Conservation (phyloP, 2,329 filamentous ascomycete genomes). For the Aspergillus spinulosporus region DNA sequence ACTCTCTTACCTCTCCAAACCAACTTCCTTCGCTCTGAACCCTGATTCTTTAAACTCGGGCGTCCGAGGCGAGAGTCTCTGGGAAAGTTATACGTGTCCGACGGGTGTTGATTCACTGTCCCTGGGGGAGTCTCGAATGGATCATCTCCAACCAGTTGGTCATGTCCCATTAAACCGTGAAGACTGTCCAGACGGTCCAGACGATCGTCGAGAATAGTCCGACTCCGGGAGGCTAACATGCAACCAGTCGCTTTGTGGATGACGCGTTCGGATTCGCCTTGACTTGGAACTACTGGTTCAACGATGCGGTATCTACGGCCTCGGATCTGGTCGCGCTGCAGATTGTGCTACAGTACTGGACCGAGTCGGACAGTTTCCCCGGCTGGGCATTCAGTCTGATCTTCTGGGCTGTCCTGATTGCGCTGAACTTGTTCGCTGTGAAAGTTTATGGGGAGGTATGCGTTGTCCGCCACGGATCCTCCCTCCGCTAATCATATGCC, state of each 20-base stretch:
- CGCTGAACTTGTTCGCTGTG: slow-evolving; percentile 55
- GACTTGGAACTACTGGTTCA: slow-evolving; percentile 60
- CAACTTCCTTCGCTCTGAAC: no score
- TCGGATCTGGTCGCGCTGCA: slow-evolving; percentile 62
- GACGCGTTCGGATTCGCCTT: slow-evolving; percentile 47
- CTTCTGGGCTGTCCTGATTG: slow-evolving; percentile 59
- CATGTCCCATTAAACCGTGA: no score
- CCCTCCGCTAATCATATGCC: not conserved
- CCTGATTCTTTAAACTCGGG: no score
- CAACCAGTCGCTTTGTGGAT: slow-evolving; percentile 23
- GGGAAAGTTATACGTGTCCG: no score
- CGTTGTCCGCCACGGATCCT: not conserved
- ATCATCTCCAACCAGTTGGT: no score
- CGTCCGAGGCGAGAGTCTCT: no score
- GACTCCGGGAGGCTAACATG: no score
- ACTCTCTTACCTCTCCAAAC: no score
- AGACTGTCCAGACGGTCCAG: no score
- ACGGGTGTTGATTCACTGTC: no score
- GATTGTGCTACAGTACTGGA: slow-evolving; percentile 63
- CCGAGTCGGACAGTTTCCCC: slow-evolving; percentile 61
- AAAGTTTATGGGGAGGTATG: slow-evolving; percentile 55
- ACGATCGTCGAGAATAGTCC: no score
- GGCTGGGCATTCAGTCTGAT: slow-evolving; percentile 65
- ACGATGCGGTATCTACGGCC: slow-evolving; percentile 62
- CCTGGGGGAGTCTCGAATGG: no score